Evolutionary conservation across 176 grass and related monocot species (phyloP).

Genomic region (Eleusine indica): DNA sequence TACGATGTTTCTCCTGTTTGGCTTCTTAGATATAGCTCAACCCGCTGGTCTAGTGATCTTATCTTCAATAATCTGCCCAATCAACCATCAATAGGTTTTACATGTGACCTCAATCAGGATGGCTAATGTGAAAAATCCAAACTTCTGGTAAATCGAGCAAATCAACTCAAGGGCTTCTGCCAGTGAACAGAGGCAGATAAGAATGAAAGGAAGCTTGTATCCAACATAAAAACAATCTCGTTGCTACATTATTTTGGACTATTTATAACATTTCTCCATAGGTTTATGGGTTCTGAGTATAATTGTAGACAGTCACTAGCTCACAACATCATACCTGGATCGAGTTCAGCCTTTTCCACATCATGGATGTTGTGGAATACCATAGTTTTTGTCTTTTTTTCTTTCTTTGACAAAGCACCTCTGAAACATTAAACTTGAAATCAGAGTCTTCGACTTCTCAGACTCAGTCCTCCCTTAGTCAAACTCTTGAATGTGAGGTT

Average conservation of each 20-base stretch:
- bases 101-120: background rate
- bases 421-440: background rate
- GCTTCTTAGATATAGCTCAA: background rate
- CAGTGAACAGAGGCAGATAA: background rate
- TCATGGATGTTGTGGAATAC: background rate
- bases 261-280: background rate
- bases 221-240: background rate
- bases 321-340: constrained; percentile 1
- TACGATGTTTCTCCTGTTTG: background rate
- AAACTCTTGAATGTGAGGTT: background rate
- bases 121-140: background rate
- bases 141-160: too few species aligned
- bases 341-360: background rate
- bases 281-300: background rate
- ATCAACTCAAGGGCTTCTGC: too few species aligned
- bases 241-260: background rate
- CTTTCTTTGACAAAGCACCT: background rate
- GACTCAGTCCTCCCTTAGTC: background rate
- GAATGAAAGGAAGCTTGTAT: background rate
- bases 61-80: too few species aligned
- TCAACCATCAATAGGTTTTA: background rate
- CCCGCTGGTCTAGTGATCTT: too few species aligned
- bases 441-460: background rate
- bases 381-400: background rate
- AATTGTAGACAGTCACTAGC: background rate